A percentile compares a stretch with the other conserved stretches of the same genome.
phyloP scores from a whole-genome alignment of 352 stramenopile genomes.

The Phytopythium chamaehyphon region DNA sequence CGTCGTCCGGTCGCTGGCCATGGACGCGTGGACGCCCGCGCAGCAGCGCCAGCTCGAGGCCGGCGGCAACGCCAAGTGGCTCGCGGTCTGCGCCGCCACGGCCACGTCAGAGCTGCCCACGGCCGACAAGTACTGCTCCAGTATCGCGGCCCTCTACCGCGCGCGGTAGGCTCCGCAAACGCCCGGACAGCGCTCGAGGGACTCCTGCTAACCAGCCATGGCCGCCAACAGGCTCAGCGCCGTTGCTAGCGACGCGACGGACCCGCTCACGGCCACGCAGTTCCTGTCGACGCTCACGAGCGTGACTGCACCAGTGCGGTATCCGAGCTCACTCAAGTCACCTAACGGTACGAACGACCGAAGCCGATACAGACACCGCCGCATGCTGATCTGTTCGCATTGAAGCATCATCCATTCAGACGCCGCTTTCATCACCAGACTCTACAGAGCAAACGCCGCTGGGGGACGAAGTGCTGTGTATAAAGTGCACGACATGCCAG shows the following conservation, averaged over 20 bases:
- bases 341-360: not conserved
- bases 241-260: conserved; percentile 13
- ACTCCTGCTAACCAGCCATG: too few relatives aligned
- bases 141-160: conserved; percentile 60
- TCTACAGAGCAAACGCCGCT: conserved; percentile 2
- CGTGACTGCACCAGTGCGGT: conserved; percentile 8
- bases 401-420: not conserved
- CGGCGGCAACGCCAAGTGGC: conserved; percentile 81
- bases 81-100: conserved; percentile 57
- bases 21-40: conserved; percentile 63
- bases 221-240: conserved; percentile 13
- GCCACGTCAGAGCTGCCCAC: conserved; percentile 36
- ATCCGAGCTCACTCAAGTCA: not conserved
- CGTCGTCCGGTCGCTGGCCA: conserved; percentile 82
- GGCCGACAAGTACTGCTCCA: conserved; percentile 61
- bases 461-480: conserved; percentile 12
- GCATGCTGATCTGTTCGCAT: not conserved
- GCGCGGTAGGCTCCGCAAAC: conserved; percentile 15
- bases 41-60: conserved; percentile 59
- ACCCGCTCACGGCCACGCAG: conserved; percentile 40
- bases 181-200: too few relatives aligned
- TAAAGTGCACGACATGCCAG: conserved; percentile 76
- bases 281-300: conserved; percentile 42
- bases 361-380: too few relatives aligned
- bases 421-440: conserved; percentile 2